Base-by-base conservation (phyloP, 352 stramenopile species). In the Phytophthora meadii region DNA sequence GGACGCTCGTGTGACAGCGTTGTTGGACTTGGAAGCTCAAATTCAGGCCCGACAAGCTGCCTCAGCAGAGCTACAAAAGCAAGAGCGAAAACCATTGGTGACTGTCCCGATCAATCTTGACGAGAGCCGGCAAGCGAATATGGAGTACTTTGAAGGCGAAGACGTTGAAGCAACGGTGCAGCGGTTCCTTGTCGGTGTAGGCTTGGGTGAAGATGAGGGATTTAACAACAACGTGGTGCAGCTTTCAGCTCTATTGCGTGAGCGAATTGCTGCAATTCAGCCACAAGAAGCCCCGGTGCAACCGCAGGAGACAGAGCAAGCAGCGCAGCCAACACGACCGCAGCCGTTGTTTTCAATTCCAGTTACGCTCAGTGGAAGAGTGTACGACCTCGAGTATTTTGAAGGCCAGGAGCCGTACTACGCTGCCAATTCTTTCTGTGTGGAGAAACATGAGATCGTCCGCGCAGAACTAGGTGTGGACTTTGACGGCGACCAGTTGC, bases 81-180 rank as follows among this genome's bases (percentile, higher is more conserved):
- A 61, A 15, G 49, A 58, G 11, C 74, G 77, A n/a, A 49, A 68
- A 36, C 82, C 72, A 10, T 49, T 87, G 36, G 54, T 89, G 27
- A 74, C 70, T 19, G 45, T 93, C 7, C 65, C 76, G 5, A 82
- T 92, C 50, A 79, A 70, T 27, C 47, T 91, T 27, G 82, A 79
- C 7, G 73, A 87, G 22, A 73, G 87, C 45, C 72, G 72, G 11
- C 61, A 74, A 19, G 79, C 67, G 14, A 72, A 65, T 15, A 70
- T 90, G 53, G 64, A 86, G 36, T 93, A 93, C 70, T 94, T 80
- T 65, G 81, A 88, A 65, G 82, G 86, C 28, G 86, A 94, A 40
- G 87, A 76, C 56, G 34, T 91, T 30, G 78, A 92, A 57, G 68
- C 74, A 30, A 91, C 86, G 0, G 84, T 87, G 3, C 76, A 93